Base-by-base conservation (phyloP, 169 alveolate genomes). In the Plasmodium yoelii region DNA sequence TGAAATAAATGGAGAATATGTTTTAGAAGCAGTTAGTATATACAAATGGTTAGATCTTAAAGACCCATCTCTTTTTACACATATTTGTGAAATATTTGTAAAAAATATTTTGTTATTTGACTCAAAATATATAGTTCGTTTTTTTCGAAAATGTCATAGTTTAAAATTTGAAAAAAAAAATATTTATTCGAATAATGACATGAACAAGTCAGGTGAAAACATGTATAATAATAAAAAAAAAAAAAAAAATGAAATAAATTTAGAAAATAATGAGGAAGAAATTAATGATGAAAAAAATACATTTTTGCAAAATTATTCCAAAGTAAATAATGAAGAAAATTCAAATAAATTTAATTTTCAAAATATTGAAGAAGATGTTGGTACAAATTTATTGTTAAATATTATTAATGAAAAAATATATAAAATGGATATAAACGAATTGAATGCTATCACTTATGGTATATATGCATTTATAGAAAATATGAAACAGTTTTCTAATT, bases 381-480 rank as follows among this genome's bases (percentile, higher is more conserved):
- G 89, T 2, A 82, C 65, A 12, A 82, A 82, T 55, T 59, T 82
- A n/a, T 12, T 82, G n/a, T 18, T 82, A 7, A 10, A 60, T 2
- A 12, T 67, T 3, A 19, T 82, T 15, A 82, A 82, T 60, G 69
- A 59, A 12, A 51, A 18, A 34, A 46, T 82, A 1, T 82, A 67
- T 55, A 57, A 56, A 55, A 65, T 82, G 82, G 56, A 42, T 5
- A 69, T 70, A 1, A 19, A 19, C 1, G 64, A 82, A 18, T 24
- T 82, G 13, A n/a, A 46, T 12, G 42, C 64, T 13, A 19, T 82
- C 19, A 82, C 90, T 7, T 67, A 82, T 47, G 72, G 84, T 1
- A 13, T 82, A 15, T 82, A 82, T 60, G 75, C 49, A 28, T 82
- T 82, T 55, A 34, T 82, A n/a, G 90, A 82, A 55, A 82, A 82